Percentiles rank a stretch among this genome's conserved stretches.
phyloP scores from a whole-genome alignment of 2,329 filamentous ascomycete species.

The Trichoderma sp. region DNA sequence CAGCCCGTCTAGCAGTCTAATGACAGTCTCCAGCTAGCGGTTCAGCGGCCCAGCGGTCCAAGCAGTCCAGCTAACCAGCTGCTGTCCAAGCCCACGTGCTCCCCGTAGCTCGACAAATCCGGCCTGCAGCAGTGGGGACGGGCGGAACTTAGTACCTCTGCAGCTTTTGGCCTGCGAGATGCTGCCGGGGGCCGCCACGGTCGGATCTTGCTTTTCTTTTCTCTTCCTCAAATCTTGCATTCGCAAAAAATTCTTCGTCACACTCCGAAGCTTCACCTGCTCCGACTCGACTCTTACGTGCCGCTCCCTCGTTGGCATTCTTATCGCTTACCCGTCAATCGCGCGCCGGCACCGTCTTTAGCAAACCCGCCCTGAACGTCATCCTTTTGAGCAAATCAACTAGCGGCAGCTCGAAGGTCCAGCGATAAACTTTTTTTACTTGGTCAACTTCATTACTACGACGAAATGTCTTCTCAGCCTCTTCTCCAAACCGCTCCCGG shows the following conservation, averaged over 20 bases:
- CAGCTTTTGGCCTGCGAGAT: conserved; percentile 15
- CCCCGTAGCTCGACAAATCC: neutral
- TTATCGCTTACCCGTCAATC: neutral
- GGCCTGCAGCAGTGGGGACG: conserved; percentile 5
- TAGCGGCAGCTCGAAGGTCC: neutral
- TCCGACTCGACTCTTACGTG: neutral
- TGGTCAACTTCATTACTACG: conserved; percentile 10
- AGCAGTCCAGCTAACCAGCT: neutral
- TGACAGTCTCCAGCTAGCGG: too few species aligned
- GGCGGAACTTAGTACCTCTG: neutral
- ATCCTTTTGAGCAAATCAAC: neutral
- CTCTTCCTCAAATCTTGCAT: neutral
- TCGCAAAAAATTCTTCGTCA: neutral
- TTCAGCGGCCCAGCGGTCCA: too few species aligned
- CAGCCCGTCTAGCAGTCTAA: too few species aligned
- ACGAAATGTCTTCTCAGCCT: conserved; percentile 87
- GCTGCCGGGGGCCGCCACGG: neutral
- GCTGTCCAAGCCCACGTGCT: conserved; percentile 34
- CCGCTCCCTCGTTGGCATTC: neutral
- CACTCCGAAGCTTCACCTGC: neutral
- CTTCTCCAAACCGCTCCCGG: conserved; percentile 92
- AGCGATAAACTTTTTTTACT: neutral
- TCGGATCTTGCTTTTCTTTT: conserved; percentile 5
- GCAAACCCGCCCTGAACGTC: neutral
- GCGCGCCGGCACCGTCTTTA: neutral